These are phyloP conservation scores for Colletotrichum costaricense DNA, from an alignment of 2,329 filamentous ascomycete species.

Conservation along the genomic window DNA sequence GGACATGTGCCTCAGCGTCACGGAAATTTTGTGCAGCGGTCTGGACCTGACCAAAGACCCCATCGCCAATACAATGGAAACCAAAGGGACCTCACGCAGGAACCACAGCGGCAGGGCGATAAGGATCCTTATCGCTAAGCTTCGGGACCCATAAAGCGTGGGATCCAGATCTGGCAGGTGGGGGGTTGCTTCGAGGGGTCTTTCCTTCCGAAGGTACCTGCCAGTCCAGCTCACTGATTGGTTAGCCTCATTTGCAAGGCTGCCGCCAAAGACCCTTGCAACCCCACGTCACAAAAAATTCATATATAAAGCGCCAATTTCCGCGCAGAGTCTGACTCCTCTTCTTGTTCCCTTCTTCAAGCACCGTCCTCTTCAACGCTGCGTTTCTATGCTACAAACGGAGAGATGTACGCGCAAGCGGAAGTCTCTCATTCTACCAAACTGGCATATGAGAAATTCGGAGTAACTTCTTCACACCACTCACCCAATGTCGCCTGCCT, in stretches of 20 bases:
- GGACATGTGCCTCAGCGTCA: neutral
- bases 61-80: conserved; percentile 24
- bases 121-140: conserved; percentile 26
- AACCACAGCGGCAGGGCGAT: conserved; percentile 5
- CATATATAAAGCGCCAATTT: conserved; percentile 22
- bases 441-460: conserved; percentile 96
- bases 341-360: conserved; percentile 56
- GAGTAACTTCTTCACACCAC: conserved; percentile 84
- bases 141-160: neutral
- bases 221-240: conserved; percentile 16
- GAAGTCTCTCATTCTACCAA: conserved; percentile 40
- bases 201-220: neutral
- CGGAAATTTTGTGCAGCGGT: conserved; percentile 33
- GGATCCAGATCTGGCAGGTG: conserved; percentile 30
- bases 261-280: conserved; percentile 27
- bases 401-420: conserved; percentile 56
- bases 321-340: neutral
- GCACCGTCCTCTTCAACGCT: conserved; percentile 90
- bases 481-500: conserved; percentile 55
- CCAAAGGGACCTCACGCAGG: neutral
- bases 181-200: conserved; percentile 19
- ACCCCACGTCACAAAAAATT: conserved; percentile 27
- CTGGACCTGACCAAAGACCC: conserved; percentile 27
- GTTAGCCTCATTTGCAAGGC: conserved; percentile 35
- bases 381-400: conserved; percentile 95